A percentile compares a stretch with the other conserved stretches of the same genome.
These are phyloP conservation scores for Ceratocystis huliohia DNA, from an alignment of 2,329 filamentous ascomycete genomes.

Conservation along the genomic window DNA sequence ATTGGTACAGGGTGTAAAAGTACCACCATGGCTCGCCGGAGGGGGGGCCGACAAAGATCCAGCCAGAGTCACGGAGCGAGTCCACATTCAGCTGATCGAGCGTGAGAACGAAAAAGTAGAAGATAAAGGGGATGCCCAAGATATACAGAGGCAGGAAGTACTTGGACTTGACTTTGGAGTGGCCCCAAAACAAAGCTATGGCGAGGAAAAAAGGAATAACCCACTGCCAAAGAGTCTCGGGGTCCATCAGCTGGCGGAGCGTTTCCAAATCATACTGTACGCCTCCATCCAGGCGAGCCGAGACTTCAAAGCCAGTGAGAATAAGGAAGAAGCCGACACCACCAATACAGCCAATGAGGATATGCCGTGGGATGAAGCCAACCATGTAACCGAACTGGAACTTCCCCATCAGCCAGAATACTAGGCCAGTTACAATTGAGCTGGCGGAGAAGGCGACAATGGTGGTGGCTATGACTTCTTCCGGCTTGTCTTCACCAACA, in stretches of 20 bases:
- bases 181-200: slow-evolving; percentile 60
- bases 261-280: slow-evolving; percentile 71
- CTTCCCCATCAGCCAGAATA: slow-evolving; percentile 82
- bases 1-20: slow-evolving; percentile 90
- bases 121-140: slow-evolving; percentile 59
- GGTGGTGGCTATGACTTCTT: slow-evolving; percentile 84
- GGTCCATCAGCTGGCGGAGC: slow-evolving; percentile 56
- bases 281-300: slow-evolving; percentile 73
- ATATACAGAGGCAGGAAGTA: slow-evolving; percentile 84
- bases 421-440: slow-evolving; percentile 76
- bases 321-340: slow-evolving; percentile 93
- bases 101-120: slow-evolving; percentile 63
- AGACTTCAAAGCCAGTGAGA: slow-evolving; percentile 85
- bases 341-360: slow-evolving; percentile 91
- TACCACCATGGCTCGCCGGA: slow-evolving; percentile 89
- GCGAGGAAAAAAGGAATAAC: slow-evolving; percentile 64
- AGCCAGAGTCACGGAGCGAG: slow-evolving; percentile 58
- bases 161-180: slow-evolving; percentile 65
- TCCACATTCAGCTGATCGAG: slow-evolving; percentile 56
- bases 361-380: slow-evolving; percentile 92
- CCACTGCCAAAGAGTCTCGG: slow-evolving; percentile 73
- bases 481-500: slow-evolving; percentile 67
- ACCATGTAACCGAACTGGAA: slow-evolving; percentile 85
- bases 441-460: slow-evolving; percentile 85
- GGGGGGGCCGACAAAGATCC: slow-evolving; percentile 82